A percentile compares a stretch with the other conserved stretches of the same genome.
These are phyloP conservation scores for Striga hermonthica DNA, from an alignment of 305 asterid species.

Conservation along the genomic window DNA sequence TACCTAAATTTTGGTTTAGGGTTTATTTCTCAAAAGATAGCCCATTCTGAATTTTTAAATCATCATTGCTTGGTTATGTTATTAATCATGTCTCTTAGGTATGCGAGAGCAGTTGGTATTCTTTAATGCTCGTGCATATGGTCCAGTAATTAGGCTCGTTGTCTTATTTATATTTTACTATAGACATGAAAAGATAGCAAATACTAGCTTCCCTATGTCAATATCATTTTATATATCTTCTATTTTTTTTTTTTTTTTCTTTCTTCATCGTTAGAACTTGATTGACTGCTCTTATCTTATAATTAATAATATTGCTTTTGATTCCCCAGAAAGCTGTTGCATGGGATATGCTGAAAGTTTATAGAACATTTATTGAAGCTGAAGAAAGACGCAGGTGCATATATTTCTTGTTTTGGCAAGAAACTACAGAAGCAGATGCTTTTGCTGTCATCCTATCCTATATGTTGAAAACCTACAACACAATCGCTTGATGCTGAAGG, in stretches of 20 bases:
- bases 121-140: constrained; percentile 12
- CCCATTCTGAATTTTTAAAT: not conserved
- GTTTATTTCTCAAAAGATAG: not conserved
- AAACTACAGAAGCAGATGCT: constrained; percentile 18
- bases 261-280: constrained; percentile 15
- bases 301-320: constrained; percentile 32
- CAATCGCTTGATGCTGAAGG: constrained; percentile 12
- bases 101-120: not conserved
- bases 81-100: not conserved
- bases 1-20: not conserved
- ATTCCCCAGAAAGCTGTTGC: constrained; percentile 83
- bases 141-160: constrained; percentile 12
- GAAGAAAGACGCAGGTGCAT: constrained; percentile 81
- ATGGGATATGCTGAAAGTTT: constrained; percentile 96
- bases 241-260: constrained; percentile 19
- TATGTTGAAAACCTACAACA: constrained; percentile 2
- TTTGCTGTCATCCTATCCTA: constrained; percentile 16
- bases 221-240: not conserved
- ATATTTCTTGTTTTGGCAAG: constrained; percentile 6
- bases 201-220: constrained; percentile 13
- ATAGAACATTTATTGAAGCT: constrained; percentile 73
- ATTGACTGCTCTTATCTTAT: constrained; percentile 29
- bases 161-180: not conserved
- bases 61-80: constrained; percentile 4
- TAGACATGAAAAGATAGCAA: constrained; percentile 23